Evolutionary conservation across 345 rosid species (phyloP).

Genomic region (Hypericum perforatum): DNA sequence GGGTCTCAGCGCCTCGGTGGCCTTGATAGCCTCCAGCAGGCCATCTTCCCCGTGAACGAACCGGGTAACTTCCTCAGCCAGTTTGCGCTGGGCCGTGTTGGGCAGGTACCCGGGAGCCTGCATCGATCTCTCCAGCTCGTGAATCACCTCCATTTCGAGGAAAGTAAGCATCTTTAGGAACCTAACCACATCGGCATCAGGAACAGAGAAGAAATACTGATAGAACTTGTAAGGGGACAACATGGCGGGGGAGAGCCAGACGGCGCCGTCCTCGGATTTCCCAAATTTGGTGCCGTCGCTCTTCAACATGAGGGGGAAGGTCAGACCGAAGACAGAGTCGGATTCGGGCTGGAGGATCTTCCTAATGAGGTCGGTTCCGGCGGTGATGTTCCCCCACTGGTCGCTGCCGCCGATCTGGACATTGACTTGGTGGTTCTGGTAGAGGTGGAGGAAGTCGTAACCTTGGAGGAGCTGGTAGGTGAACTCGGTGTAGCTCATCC

Average conservation of each 20-base stretch:
- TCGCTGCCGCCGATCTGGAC: slow-evolving; percentile 99
- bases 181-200: slow-evolving; percentile 71
- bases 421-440: slow-evolving; percentile 59
- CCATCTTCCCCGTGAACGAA: slow-evolving; percentile 94
- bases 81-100: slow-evolving; percentile 56
- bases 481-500: slow-evolving; percentile 91
- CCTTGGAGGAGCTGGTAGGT: slow-evolving; percentile 91
- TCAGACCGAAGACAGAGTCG: slow-evolving; percentile 56
- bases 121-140: slow-evolving; percentile 57
- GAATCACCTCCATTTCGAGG: slow-evolving; percentile 57
- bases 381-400: slow-evolving; percentile 94
- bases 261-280: slow-evolving; percentile 92
- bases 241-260: slow-evolving; percentile 71
- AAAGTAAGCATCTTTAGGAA: slow-evolving; percentile 75
- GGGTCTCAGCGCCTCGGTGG: slow-evolving; percentile 84
- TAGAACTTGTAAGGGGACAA: slow-evolving; percentile 86
- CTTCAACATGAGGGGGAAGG: slow-evolving; percentile 81
- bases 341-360: slow-evolving; percentile 69
- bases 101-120: slow-evolving; percentile 58
- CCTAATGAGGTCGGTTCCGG: slow-evolving; percentile 82
- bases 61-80: slow-evolving; percentile 83
- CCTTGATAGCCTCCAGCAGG: slow-evolving; percentile 74
- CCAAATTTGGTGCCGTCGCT: slow-evolving; percentile 90
- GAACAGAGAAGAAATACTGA: slow-evolving; percentile 90
- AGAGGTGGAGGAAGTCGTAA: slow-evolving; percentile 63